Percentiles rank a stretch among this genome's conserved stretches.
These are phyloP conservation scores for Endotrypanum monterogeii DNA, from an alignment of 208 protist species.

Conservation along the genomic window DNA sequence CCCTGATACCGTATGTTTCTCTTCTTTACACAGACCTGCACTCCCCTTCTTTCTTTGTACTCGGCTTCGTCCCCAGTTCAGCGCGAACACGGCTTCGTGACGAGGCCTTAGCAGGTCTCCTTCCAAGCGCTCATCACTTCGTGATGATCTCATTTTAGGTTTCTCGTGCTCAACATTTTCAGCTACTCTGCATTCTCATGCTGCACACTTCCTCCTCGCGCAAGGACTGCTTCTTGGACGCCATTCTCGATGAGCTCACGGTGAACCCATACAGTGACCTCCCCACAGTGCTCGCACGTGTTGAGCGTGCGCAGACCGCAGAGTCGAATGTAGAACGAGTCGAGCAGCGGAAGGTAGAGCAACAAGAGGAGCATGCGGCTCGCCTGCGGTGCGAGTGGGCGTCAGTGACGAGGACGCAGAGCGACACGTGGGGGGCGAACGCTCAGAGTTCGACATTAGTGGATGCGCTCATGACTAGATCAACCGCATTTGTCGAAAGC, in stretches of 20 bases:
- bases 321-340: constrained; percentile 7
- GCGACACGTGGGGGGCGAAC: no score
- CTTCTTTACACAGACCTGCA: neutral
- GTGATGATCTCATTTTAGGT: neutral
- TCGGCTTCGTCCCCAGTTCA: neutral
- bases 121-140: neutral
- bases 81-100: neutral
- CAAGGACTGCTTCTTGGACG: constrained; percentile 20
- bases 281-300: constrained; percentile 6
- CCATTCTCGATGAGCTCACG: constrained; percentile 26
- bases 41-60: neutral
- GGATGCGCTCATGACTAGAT: constrained; percentile 8
- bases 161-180: neutral
- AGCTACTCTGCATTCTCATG: neutral
- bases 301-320: constrained; percentile 3
- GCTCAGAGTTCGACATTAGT: neutral
- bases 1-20: no score
- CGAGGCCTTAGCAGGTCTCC: neutral
- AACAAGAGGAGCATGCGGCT: constrained; percentile 13
- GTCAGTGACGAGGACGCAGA: neutral
- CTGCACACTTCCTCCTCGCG: neutral
- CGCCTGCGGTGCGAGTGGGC: constrained; percentile 18
- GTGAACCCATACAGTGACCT: constrained; percentile 18
- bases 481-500: neutral
- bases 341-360: constrained; percentile 14